Percentiles rank a stretch among this genome's conserved stretches.
phyloP scores from a whole-genome alignment of 2,329 filamentous ascomycete genomes.

The Sarocladiaceae sp. region DNA sequence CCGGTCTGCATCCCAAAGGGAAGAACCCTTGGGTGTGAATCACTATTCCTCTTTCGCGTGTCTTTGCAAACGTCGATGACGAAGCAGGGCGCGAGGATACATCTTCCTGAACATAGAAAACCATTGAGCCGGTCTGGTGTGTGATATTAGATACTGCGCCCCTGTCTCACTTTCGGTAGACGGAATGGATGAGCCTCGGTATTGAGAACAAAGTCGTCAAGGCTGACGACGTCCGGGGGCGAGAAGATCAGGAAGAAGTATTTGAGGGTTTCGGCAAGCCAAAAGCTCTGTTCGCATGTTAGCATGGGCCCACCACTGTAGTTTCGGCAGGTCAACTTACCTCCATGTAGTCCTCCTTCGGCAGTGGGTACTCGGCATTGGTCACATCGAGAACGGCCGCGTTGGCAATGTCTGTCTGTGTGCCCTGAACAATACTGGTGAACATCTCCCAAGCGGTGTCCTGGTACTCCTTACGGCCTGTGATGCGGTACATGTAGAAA shows the following conservation, averaged over 20 bases:
- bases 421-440: slow-evolving; percentile 50
- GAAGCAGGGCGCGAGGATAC: too few species aligned
- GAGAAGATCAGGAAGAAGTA: slow-evolving; percentile 70
- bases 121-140: too few species aligned
- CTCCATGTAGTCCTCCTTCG: slow-evolving; percentile 55
- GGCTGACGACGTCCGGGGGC: slow-evolving; percentile 53
- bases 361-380: slow-evolving; percentile 30
- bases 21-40: too few species aligned
- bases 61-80: too few species aligned
- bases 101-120: too few species aligned
- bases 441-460: slow-evolving; percentile 73
- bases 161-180: slow-evolving; percentile 11
- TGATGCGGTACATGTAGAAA: slow-evolving; percentile 71
- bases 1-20: too few species aligned
- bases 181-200: slow-evolving; percentile 44
- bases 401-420: slow-evolving; percentile 54
- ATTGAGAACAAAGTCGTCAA: slow-evolving; percentile 62
- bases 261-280: slow-evolving; percentile 67
- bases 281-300: slow-evolving; percentile 51
- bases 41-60: too few species aligned
- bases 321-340: slow-evolving; percentile 20
- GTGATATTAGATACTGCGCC: neutral
- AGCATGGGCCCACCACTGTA: slow-evolving; percentile 15
- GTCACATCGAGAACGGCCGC: slow-evolving; percentile 59
- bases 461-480: slow-evolving; percentile 58